Evolutionary conservation across 1,284 basidiomycete species (phyloP).

Genomic region (Boletus sp.): DNA sequence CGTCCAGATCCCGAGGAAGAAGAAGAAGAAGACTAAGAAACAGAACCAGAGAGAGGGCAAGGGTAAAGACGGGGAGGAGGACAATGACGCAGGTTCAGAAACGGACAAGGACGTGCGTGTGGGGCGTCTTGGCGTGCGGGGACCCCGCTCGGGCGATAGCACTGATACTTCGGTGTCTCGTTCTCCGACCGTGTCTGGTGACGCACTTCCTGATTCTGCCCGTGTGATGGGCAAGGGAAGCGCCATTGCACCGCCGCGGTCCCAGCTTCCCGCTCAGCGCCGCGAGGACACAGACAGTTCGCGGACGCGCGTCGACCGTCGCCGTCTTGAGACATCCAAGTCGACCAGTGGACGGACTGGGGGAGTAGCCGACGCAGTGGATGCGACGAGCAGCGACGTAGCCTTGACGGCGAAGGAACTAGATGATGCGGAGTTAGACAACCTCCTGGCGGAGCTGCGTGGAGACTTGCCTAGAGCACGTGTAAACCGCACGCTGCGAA

Average conservation of each 20-base stretch:
- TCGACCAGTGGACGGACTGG: slow-evolving; percentile 16
- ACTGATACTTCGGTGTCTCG: slow-evolving; percentile 17
- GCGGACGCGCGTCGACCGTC: slow-evolving; percentile 49
- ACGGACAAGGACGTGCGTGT: slow-evolving; percentile 9
- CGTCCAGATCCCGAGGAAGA: slow-evolving; percentile 43
- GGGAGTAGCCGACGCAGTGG: slow-evolving; percentile 25
- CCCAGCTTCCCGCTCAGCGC: background rate
- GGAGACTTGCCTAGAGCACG: slow-evolving; percentile 5
- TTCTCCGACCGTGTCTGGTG: slow-evolving; percentile 3
- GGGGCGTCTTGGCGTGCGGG: background rate
- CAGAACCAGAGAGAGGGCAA: background rate
- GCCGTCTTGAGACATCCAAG: slow-evolving; percentile 8
- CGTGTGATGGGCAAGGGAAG: slow-evolving; percentile 1
- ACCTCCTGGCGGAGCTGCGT: slow-evolving; percentile 29
- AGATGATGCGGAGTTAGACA: slow-evolving; percentile 44
- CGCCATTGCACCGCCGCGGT: background rate
- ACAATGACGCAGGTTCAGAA: slow-evolving; percentile 8
- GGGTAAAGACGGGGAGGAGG: slow-evolving; percentile 22
- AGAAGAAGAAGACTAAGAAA: slow-evolving; percentile 43
- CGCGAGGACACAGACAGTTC: slow-evolving; percentile 38
- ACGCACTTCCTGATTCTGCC: background rate
- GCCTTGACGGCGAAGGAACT: slow-evolving; percentile 54
- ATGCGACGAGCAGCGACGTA: slow-evolving; percentile 48
- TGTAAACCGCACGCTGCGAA: slow-evolving; percentile 28
- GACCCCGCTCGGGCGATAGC: slow-evolving; percentile 13